Base-by-base conservation (phyloP, 306 rosid species). In the Fagus crenata region DNA sequence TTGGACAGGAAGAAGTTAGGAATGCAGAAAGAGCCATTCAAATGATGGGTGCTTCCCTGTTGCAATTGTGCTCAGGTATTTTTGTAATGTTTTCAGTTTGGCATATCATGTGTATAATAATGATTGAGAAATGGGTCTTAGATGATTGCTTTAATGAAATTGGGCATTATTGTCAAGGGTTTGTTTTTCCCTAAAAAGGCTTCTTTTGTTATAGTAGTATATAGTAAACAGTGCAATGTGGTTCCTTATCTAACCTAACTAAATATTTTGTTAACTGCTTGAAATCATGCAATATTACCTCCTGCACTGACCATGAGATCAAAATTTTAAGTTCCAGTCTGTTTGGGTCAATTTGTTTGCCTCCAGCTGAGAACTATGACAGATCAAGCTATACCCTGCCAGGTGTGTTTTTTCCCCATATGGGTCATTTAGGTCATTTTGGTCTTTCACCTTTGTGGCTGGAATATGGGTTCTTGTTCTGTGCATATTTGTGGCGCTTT, bases 1-100 rank as follows among this genome's bases (percentile, higher is more conserved):
- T 73, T 72, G 70, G 72, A 74, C 76, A 89, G 97, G 93, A n/a
- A 53, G 98, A 95, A 88, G 90, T 90, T 71, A 80, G 35, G 77
- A 92, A 83, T 85, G 97, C 97, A 69, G 93, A 89, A 82, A 90
- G 75, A 58, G 93, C 97, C 56, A 86, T 94, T 73, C 89, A 87
- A 77, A 81, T 77, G 81, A 85, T 95, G 93, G 97, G 98, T 67
- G 98, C 91, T 40, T 90, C 95, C 12, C 46, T 90, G 39, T 73
- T 87, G 82, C 91, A 87, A 84, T 81, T 88, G 5, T 85, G 89
- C 82, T 78, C 96, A 53, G 97, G 98, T 90, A 84, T 76, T 77
- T 56, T 73, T 73, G 8, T 74, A 67, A 43, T 51, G 53, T 70
- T 35, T 53, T 36, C n/a, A 63, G 4, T 28, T 63, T 53, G 43